phyloP scores from a whole-genome alignment of 2,329 filamentous ascomycete species.

The Cladophialophora carrionii region DNA sequence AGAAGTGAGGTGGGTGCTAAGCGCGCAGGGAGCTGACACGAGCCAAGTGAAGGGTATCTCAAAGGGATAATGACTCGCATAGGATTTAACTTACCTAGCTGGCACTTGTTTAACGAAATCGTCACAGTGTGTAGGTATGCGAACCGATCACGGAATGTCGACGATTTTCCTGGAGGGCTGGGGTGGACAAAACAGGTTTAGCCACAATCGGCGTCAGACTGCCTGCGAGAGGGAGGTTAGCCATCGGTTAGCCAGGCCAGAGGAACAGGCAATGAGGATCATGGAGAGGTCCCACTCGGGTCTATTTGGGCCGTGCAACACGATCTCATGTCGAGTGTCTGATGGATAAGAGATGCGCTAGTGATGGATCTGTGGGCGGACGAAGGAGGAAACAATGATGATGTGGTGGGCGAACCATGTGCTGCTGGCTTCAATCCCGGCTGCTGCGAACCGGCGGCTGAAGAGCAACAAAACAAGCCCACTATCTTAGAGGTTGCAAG shows the following conservation, averaged over 20 bases:
- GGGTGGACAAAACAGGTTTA: constrained; percentile 8
- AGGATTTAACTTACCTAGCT: constrained; percentile 38
- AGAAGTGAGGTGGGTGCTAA: constrained; percentile 11
- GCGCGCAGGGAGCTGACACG: constrained; percentile 8
- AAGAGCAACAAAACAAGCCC: constrained; percentile 26
- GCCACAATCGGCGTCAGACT: constrained; percentile 7
- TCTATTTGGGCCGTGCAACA: constrained; percentile 36
- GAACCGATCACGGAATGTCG: constrained; percentile 37
- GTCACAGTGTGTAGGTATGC: constrained; percentile 39
- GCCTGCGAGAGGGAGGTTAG: constrained; percentile 29
- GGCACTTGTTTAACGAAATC: constrained; percentile 36
- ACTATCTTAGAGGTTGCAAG: constrained; percentile 26
- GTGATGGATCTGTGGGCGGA: constrained; percentile 35
- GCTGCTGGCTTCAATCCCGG: constrained; percentile 28
- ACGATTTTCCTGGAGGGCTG: constrained; percentile 29
- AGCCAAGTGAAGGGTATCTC: constrained; percentile 14
- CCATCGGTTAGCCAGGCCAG: constrained; percentile 27
- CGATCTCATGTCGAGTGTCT: constrained; percentile 30
- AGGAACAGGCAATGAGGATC: constrained; percentile 28
- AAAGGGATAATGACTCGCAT: constrained; percentile 28
- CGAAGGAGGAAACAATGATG: constrained; percentile 26
- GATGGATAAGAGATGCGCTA: constrained; percentile 32
- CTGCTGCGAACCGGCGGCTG: constrained; percentile 31
- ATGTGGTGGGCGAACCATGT: constrained; percentile 35
- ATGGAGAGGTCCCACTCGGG: constrained; percentile 31